A percentile compares a stretch with the other conserved stretches of the same genome.
phyloP scores from a whole-genome alignment of 2,329 filamentous ascomycete genomes.

The Pseudogymnoascus sp. region DNA sequence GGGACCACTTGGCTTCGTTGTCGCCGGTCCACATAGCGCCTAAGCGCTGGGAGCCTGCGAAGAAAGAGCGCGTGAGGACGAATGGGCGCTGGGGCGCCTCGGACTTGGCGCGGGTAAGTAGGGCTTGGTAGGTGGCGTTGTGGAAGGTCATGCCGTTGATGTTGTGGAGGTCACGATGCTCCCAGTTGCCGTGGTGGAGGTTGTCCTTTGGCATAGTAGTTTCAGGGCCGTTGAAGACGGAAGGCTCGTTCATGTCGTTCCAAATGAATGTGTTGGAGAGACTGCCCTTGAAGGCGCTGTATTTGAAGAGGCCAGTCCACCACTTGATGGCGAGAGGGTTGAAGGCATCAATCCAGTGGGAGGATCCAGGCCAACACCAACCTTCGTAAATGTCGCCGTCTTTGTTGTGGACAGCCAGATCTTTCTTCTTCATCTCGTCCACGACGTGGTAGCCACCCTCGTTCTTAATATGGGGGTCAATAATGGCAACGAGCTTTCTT shows the following conservation, averaged over 20 bases:
- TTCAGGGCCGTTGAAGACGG: conserved; percentile 96
- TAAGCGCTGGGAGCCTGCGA: conserved; percentile 77
- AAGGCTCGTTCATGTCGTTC: conserved; percentile 99
- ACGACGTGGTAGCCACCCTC: conserved; percentile 67
- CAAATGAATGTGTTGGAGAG: conserved; percentile 85
- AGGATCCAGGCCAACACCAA: conserved; percentile 98
- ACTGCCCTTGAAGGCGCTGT: conserved; percentile 78
- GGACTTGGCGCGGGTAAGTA: conserved; percentile 77
- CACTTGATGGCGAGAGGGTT: conserved; percentile 85
- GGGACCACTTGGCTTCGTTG: conserved; percentile 88
- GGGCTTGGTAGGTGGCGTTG: conserved; percentile 83
- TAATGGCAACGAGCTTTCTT: conserved; percentile 86
- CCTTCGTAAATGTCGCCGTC: conserved; percentile 84
- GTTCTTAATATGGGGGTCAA: conserved; percentile 98
- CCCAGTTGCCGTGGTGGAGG: conserved; percentile 82
- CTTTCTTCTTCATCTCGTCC: conserved; percentile 75
- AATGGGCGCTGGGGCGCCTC: conserved; percentile 74
- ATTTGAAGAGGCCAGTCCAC: conserved; percentile 87
- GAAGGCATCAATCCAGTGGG: conserved; percentile 93
- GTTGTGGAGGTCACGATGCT: conserved; percentile 95
- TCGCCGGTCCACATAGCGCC: conserved; percentile 99
- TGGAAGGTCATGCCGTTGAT: conserved; percentile 91
- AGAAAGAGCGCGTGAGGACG: conserved; percentile 87
- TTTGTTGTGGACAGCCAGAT: conserved; percentile 81
- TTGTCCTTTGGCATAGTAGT: conserved; percentile 99